Evolutionary conservation across 441 rosid species (phyloP).

Genomic region (Capsella rubella): DNA sequence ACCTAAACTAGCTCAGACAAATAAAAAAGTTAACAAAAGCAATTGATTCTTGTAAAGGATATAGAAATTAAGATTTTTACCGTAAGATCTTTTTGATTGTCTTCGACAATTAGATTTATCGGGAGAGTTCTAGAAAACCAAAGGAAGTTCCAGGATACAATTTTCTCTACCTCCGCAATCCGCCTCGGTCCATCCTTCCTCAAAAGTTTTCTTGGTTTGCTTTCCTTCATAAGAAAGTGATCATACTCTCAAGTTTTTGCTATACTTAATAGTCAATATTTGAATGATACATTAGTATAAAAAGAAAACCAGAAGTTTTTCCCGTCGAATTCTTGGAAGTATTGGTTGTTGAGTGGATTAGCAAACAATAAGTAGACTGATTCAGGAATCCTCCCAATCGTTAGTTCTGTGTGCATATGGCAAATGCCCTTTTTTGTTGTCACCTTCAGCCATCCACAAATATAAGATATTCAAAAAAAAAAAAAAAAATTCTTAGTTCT

Average conservation of each 20-base stretch:
- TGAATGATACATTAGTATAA: not conserved
- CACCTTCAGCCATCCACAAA: no score
- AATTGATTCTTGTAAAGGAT: not conserved
- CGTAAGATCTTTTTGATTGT: slow-evolving; percentile 59
- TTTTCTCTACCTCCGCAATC: slow-evolving; percentile 71
- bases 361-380: not conserved
- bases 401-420: not conserved
- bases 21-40: not conserved
- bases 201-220: slow-evolving; percentile 62
- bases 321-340: not conserved
- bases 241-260: not conserved
- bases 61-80: slow-evolving; percentile 45
- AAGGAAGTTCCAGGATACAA: slow-evolving; percentile 74
- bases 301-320: not conserved
- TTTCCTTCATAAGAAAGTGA: slow-evolving; percentile 52
- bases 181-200: slow-evolving; percentile 71
- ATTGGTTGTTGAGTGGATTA: not conserved
- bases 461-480: no score
- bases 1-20: not conserved
- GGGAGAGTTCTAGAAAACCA: slow-evolving; percentile 83
- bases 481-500: no score
- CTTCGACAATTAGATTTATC: slow-evolving; percentile 69
- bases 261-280: not conserved
- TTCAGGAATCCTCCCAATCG: not conserved
- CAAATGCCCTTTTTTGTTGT: not conserved